A percentile compares a stretch with the other conserved stretches of the same genome.
Conservation (phyloP, 768 basidiomycete genomes). For the Podaxis sp. region DNA sequence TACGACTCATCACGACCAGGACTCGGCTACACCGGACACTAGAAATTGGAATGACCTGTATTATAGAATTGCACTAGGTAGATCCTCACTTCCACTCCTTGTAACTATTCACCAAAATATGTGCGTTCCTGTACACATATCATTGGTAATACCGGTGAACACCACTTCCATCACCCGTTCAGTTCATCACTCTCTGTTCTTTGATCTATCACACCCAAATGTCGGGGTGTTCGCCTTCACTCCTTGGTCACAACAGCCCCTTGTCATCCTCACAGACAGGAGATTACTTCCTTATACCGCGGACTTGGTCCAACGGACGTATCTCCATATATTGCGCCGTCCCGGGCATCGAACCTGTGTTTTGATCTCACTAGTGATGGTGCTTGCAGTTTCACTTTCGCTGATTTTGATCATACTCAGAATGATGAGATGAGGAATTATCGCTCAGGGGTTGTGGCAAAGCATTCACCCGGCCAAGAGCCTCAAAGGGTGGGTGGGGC, state of each 20-base stretch:
- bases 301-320: not conserved
- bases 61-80: slow-evolving; percentile 2
- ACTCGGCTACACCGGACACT: not conserved
- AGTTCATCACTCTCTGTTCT: no score
- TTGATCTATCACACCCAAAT: no score
- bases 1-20: not conserved
- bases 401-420: not conserved
- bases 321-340: not conserved
- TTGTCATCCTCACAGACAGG: no score
- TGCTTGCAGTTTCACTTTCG: not conserved
- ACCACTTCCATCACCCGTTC: not conserved
- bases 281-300: not conserved
- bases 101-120: not conserved
- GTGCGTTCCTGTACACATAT: not conserved
- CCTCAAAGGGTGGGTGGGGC: no score
- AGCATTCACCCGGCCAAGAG: not conserved
- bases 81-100: slow-evolving; percentile 6
- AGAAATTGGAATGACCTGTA: not conserved
- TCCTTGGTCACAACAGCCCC: no score
- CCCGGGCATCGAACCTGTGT: not conserved
- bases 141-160: not conserved
- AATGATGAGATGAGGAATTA: not conserved
- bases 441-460: not conserved
- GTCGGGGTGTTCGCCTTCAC: no score
- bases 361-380: not conserved